Evolutionary conservation across 2,329 filamentous ascomycete species (phyloP), one percentile per base, ranked within the genome.

Genomic region (Fusarium napiforme): DNA sequence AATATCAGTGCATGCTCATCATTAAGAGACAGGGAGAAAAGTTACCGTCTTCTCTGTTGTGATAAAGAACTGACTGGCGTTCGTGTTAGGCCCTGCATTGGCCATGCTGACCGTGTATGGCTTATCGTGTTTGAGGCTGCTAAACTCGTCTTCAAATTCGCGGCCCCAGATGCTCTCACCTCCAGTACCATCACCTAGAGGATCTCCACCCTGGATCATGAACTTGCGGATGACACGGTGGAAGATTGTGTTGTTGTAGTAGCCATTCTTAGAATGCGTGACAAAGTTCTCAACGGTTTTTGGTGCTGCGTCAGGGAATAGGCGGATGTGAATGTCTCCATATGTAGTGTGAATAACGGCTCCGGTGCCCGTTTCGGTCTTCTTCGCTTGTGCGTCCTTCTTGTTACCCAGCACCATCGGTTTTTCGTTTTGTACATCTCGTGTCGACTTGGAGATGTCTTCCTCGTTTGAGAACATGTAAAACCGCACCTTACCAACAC

Each of bases 131-230:
- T 93, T 94, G 70, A 99, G 84, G 23, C 90, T 93, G 76, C 93
- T 95, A 77, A 99, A 97, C 81, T 99, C 96, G 79, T 99, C 96
- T 78, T 93, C 93, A 80, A 99, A 99, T 69, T 95, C 93, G 82
- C 96, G 95, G 59, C 93, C 94, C 96, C 96, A 99, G 73, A 97
- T 91, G 79, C 93, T 97, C 70, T 92, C 87, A 2, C 97, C 97
- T 23, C 96, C 96, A 52, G 94, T 90, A 4, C 97, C 96, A 2
- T 95, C 97, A 4, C 96, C 96, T 0, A 95, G 93, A 0, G 97
- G 96, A 79, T 99, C 97, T 49, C 96, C 96, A 57, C 96, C 95
- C 82, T 99, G 96, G 46, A 99, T 97, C 97, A 99, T 99, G 84
- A 99, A 99, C 79, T 98, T 98, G 69, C 93, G 91, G 77, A 99